These are phyloP conservation scores for Plasmodium knowlesi DNA, from an alignment of 169 alveolate genomes.

Conservation along the genomic window DNA sequence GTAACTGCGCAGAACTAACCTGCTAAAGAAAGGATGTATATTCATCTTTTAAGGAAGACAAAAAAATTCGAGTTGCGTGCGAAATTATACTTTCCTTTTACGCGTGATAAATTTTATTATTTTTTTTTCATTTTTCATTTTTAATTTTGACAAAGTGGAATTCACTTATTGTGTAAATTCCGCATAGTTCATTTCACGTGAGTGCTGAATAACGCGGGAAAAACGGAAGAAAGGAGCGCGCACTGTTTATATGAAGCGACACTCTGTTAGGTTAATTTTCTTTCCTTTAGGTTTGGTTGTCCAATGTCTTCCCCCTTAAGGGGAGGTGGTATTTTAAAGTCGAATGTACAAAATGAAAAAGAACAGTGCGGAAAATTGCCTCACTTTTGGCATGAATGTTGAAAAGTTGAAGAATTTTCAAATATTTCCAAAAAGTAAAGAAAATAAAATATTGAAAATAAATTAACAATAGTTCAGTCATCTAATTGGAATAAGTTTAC, in stretches of 20 bases:
- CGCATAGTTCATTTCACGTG: not conserved
- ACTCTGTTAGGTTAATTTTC: not conserved
- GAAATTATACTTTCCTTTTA: not conserved
- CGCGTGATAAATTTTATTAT: not conserved
- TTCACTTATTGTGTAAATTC: not conserved
- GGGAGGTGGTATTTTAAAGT: not conserved
- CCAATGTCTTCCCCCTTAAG: not conserved
- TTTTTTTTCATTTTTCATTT: not conserved
- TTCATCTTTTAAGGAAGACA: not conserved
- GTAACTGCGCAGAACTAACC: not conserved
- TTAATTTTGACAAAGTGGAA: not conserved
- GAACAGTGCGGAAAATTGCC: not conserved
- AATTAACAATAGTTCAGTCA: not conserved
- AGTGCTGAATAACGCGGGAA: not conserved
- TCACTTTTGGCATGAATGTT: constrained; percentile 5
- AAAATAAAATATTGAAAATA: not conserved
- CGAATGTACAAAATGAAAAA: not conserved
- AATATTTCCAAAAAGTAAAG: not conserved
- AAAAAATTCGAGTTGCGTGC: not conserved
- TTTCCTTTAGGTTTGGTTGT: not conserved
- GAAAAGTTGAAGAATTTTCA: not conserved
- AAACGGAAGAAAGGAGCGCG: not conserved
- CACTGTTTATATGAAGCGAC: not conserved
- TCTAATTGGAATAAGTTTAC: not conserved
- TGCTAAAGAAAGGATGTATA: not conserved